These are phyloP conservation scores for Ceratocystis diversiconidia DNA, from an alignment of 2,329 filamentous ascomycete genomes.

Conservation along the genomic window DNA sequence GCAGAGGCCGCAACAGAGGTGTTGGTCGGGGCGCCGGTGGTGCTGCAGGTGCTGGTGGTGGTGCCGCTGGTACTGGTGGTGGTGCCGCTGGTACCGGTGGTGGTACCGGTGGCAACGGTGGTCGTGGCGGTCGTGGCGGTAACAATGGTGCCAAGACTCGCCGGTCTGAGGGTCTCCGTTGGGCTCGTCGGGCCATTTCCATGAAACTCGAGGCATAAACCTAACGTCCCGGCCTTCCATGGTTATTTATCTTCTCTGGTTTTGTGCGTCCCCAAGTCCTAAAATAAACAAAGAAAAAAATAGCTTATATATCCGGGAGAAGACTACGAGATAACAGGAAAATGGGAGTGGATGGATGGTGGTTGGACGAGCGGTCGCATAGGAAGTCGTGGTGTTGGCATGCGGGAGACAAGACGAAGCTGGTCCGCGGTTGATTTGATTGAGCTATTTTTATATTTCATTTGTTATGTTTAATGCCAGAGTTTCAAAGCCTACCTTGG, in stretches of 20 bases:
- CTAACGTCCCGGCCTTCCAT: background rate
- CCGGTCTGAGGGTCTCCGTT: slow-evolving; percentile 14
- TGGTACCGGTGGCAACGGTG: background rate
- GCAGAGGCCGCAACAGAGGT: background rate
- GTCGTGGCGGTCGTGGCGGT: background rate
- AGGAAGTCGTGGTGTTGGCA: too few relatives aligned
- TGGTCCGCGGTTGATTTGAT: too few relatives aligned
- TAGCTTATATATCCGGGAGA: background rate
- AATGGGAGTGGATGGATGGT: background rate
- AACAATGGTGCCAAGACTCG: slow-evolving; percentile 2
- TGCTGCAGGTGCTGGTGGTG: background rate
- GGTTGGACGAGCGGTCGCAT: too few relatives aligned
- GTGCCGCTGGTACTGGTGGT: background rate
- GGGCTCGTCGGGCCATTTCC: slow-evolving; percentile 11
- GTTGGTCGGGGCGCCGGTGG: background rate
- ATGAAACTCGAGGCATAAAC: slow-evolving; percentile 11
- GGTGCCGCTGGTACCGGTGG: background rate
- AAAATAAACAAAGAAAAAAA: background rate
- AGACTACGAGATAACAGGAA: background rate
- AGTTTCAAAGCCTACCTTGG: background rate
- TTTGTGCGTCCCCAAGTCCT: background rate
- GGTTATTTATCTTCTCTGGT: background rate
- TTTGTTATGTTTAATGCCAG: background rate
- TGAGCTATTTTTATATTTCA: background rate
- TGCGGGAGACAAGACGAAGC: too few relatives aligned